phyloP scores from a whole-genome alignment of 2,329 filamentous ascomycete genomes.

The Penicillium sp. region DNA sequence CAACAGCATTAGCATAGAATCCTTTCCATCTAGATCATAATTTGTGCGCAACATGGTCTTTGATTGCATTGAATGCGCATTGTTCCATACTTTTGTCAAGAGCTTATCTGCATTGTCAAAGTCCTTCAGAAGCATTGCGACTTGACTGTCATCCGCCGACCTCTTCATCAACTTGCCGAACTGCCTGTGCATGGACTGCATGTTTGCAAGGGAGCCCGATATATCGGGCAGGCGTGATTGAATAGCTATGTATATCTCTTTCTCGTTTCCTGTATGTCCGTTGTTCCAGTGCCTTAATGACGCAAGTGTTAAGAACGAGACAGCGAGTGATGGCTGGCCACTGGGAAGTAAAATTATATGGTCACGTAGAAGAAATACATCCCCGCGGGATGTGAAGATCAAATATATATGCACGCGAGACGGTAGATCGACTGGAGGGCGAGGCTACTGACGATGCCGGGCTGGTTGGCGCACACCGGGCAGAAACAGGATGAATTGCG shows the following conservation, averaged over 20 bases:
- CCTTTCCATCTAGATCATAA: not conserved
- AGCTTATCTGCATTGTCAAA: slow-evolving; percentile 77
- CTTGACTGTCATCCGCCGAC: slow-evolving; percentile 71
- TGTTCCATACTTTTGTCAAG: slow-evolving; percentile 59
- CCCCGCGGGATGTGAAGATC: not conserved
- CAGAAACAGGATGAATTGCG: not conserved
- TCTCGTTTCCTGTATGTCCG: not conserved
- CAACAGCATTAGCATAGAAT: not conserved
- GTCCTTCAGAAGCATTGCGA: slow-evolving; percentile 69
- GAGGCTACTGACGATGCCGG: too few relatives aligned
- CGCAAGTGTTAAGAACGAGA: not conserved
- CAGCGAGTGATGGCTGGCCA: not conserved
- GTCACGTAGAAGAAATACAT: not conserved
- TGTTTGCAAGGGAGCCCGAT: slow-evolving; percentile 18
- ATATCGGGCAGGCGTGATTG: not conserved
- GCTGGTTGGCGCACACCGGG: not conserved
- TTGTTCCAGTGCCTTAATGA: not conserved
- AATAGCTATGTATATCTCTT: slow-evolving; percentile 1
- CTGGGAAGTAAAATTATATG: not conserved
- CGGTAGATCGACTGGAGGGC: not conserved
- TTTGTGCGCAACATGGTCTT: not conserved
- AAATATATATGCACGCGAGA: not conserved
- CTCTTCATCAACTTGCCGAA: slow-evolving; percentile 69
- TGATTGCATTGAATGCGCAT: not conserved
- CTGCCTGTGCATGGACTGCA: slow-evolving; percentile 61